phyloP scores from a whole-genome alignment of 1,284 basidiomycete species.

The Fistulina hepatica region DNA sequence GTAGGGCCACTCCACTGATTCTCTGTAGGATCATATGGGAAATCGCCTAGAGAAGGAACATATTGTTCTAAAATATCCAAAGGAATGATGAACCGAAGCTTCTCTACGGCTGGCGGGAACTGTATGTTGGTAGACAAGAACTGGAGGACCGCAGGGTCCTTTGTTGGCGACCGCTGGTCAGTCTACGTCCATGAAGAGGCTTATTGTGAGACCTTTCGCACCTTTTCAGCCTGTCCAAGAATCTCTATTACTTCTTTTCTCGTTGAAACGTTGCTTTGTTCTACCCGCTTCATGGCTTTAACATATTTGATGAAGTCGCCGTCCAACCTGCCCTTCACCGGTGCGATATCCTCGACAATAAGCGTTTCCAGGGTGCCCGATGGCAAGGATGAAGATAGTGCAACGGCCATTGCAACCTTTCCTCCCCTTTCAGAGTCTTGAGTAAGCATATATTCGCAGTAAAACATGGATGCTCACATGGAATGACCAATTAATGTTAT shows the following conservation, averaged over 20 bases:
- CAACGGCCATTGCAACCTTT: conserved; percentile 75
- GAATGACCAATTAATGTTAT: conserved; percentile 75
- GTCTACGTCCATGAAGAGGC: conserved; percentile 2
- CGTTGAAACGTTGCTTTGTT: conserved; percentile 39
- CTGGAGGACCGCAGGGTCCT: conserved; percentile 62
- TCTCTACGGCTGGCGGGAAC: conserved; percentile 24
- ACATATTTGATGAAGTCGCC: conserved; percentile 59
- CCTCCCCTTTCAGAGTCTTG: conserved; percentile 53
- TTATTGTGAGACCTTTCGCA: conserved; percentile 16
- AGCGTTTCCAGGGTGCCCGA: conserved; percentile 44
- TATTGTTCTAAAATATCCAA: conserved; percentile 51
- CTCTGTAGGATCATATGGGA: conserved; percentile 58
- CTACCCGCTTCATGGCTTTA: conserved; percentile 60
- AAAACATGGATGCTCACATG: conserved; percentile 41
- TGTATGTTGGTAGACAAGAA: conserved; percentile 78
- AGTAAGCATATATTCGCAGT: not conserved
- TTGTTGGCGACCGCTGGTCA: conserved; percentile 2
- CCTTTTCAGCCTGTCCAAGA: conserved; percentile 51
- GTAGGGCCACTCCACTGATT: conserved; percentile 49
- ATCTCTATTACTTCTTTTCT: conserved; percentile 58
- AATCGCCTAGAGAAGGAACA: conserved; percentile 60
- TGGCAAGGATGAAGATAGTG: conserved; percentile 45
- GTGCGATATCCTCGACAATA: conserved; percentile 77
- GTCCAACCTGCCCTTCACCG: conserved; percentile 50
- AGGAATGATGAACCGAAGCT: conserved; percentile 61